Base-by-base conservation (phyloP, 306 rosid species). In the Sicyos edulis region DNA sequence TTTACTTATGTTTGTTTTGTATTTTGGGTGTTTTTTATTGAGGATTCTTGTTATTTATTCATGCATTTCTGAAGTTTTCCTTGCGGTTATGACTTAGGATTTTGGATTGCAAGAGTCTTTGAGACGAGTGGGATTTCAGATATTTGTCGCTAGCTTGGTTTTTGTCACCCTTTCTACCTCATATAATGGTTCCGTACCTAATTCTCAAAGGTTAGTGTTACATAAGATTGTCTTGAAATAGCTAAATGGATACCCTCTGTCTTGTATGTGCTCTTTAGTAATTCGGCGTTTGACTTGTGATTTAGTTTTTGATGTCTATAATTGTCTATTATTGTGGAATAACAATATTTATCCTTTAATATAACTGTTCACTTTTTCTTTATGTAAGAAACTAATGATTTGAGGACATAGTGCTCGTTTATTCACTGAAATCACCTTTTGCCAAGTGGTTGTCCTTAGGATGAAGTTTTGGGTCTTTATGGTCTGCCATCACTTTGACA, bases 71-170 rank as follows among this genome's bases (percentile, higher is more conserved):
- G 61, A 51, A 4, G 11, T 9, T 14, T 56, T 21, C 44, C 12
- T 51, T 13, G 57, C 44, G 44, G 13, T 81, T 54, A 29, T 16
- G 59, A 6, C 17, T 6, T 81, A 93, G 96, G 93, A 90, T 21
- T 61, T 84, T 78, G 89, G 93, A 59, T 83, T 85, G 62, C 80
- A 83, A 45, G 86, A 89, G 76, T 75, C 77, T 56, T 83, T 65
- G 53, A 87, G 86, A 69, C 83, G 77, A 76, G 57, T 82, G 56
- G 92, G 87, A 54, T 67, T 86, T 54, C 97, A 87, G 73, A 69
- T 89, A 29, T 66, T 79, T 74, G 58, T 91, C 49, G 97, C 88
- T 64, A 68, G 88, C 81, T 58, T 91, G 51, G 99, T 93, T 82
- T 65, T 91, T 74, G 81, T 87, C 80, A 75, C 91, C n/a, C 84